Percentiles rank a stretch among this genome's conserved stretches.
These are phyloP conservation scores for Fraxinus floribunda DNA, from an alignment of 305 asterid genomes.

Conservation along the genomic window DNA sequence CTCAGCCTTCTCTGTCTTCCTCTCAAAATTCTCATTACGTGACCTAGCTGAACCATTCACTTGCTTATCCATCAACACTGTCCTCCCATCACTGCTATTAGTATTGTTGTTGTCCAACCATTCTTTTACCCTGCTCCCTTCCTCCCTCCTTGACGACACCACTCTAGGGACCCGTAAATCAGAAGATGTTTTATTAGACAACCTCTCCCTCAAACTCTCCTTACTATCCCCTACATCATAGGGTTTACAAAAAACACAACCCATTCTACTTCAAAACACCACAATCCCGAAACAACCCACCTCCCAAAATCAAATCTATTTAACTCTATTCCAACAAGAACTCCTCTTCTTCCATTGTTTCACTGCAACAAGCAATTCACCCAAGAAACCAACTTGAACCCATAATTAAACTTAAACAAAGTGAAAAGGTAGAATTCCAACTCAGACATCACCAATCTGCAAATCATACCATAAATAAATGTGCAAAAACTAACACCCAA, in stretches of 20 bases:
- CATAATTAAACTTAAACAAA: slow-evolving; percentile 30
- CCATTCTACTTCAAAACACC: slow-evolving; percentile 51
- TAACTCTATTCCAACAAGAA: slow-evolving; percentile 29
- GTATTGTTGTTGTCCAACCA: slow-evolving; percentile 41
- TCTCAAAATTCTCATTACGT: slow-evolving; percentile 57
- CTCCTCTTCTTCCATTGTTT: slow-evolving; percentile 48
- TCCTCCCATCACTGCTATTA: slow-evolving; percentile 54
- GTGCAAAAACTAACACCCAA: slow-evolving; percentile 20
- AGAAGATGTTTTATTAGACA: slow-evolving; percentile 47
- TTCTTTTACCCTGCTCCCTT: slow-evolving; percentile 53
- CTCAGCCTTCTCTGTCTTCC: slow-evolving; percentile 69
- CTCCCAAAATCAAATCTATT: slow-evolving; percentile 37
- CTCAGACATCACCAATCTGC: slow-evolving; percentile 22
- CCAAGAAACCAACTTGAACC: slow-evolving; percentile 39
- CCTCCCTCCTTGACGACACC: slow-evolving; percentile 67
- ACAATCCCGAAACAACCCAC: slow-evolving; percentile 40
- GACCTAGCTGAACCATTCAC: slow-evolving; percentile 57
- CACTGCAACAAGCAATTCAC: slow-evolving; percentile 32
- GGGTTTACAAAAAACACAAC: slow-evolving; percentile 74
- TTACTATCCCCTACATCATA: slow-evolving; percentile 70
- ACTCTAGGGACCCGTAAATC: slow-evolving; percentile 49
- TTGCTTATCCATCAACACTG: slow-evolving; percentile 57
- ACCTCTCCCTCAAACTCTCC: slow-evolving; percentile 73
- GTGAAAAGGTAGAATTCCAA: slow-evolving; percentile 23
- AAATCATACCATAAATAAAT: slow-evolving; percentile 10